Base-by-base conservation (phyloP, 2,329 filamentous ascomycete species). In the Neofusicoccum laricinum region DNA sequence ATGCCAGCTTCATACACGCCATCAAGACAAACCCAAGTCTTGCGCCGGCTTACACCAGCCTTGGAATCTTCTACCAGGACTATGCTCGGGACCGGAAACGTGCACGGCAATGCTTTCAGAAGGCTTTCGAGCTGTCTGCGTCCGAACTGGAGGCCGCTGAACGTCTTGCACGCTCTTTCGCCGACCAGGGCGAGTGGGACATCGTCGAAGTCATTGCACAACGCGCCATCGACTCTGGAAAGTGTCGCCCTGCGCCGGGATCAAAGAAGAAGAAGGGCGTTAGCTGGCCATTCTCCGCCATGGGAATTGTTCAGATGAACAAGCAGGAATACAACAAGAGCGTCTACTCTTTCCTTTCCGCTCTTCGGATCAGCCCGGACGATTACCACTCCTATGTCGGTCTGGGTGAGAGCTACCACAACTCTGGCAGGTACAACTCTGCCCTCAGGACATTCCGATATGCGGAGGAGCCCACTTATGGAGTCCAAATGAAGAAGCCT, bases 351-450 rank as follows among this genome's bases (percentile, higher is more conserved):
- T 99, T 98, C 75, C 91, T 98, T 72, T 88, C 92, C 1, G 93
- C 95, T 11, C 81, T 99, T 38, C 85, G 94, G 61, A 91, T 97
- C 53, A 86, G 88, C 1, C 92, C 93, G 0, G 82, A 89, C 46
- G 92, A 98, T 76, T 98, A 98, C 72, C 90, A 99, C 77, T 96
- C 92, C 0, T 99, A 94, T 87, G 91, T 99, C 25, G 95, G 95
- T 0, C 84, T 99, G 1, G 95, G 94, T n/a, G 95, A 99, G 78
- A 96, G 93, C 72, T 99, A 99, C 72, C 90, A 97, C 74, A 95
- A 91, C 69, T 96, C 93, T 15, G 94, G 95, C 10, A 86, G 94
- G 67, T 96, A 96, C 72, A 90, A 97, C 66, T 94, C 95, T n/a
- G 94, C 95, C 0, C 92, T 90, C 3, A 94, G 95, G 72, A 93